Base-by-base conservation (phyloP, 768 basidiomycete species). In the Tulasnella sp. region DNA sequence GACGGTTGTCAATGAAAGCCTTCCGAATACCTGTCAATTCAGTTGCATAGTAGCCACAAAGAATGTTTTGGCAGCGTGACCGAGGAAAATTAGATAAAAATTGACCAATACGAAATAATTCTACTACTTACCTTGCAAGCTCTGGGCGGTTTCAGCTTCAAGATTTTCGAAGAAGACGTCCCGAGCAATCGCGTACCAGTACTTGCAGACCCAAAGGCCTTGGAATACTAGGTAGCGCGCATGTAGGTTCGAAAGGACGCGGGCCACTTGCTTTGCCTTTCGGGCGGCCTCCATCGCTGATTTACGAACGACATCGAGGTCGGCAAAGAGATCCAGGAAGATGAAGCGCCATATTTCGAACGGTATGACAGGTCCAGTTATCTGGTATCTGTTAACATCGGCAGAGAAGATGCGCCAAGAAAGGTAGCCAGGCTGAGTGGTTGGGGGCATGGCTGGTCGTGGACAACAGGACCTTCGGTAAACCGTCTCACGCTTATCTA, bases 91-190 rank as follows among this genome's bases (percentile, higher is more conserved):
- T 34, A 70, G 37, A 70, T n/a, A 12, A 15, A 8, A 9, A 12
- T 19, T 11, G 15, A 1, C 38, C 68, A 22, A 42, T 0, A 25
- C n/a, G 25, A 22, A 38, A 52, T 14, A 76, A 38, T 19, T 31
- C 6, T n/a, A 29, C n/a, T 31, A 22, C 75, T 29, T 34, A 42
- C 76, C 79, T 17, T 42, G 37, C 54, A 79, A 69, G 19, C 79
- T 72, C 17, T 77, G 77, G 31, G 71, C 38, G 12, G 77, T 79
- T 31, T 76, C 42, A 19, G 75, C 79, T 52, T 78, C 37, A 9
- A 79, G 40, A 9, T 79, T 72, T 71, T 79, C 79, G 19, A 79
- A 76, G 52, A 79, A 79, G 29, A 79, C 77, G 67, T 77, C 76
- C 25, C 74, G 54, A 22, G 79, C 79, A 38, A 78, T 75, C 29